Conservation (phyloP, 1,284 basidiomycete genomes). For the Sporisorium sorghi region DNA sequence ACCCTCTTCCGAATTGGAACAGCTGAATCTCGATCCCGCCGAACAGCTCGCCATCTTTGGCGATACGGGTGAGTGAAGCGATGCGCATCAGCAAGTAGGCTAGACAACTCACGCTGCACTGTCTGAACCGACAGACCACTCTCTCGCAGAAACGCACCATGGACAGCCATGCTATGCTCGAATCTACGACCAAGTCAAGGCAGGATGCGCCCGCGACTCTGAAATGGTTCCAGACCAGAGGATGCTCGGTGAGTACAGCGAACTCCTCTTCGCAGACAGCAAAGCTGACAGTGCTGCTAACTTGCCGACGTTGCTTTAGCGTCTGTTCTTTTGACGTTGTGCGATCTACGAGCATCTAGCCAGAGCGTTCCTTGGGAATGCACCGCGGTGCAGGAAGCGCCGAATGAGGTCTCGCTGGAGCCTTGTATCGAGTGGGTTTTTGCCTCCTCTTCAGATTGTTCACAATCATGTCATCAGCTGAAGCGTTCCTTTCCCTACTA, state of each 20-base stretch:
- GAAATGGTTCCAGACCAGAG: slow-evolving; percentile 25
- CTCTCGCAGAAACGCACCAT: neutral
- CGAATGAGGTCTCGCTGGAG: neutral
- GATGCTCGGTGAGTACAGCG: slow-evolving; percentile 25
- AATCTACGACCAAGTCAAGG: slow-evolving; percentile 33
- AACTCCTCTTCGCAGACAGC: neutral
- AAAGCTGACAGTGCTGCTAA: neutral
- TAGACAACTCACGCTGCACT: neutral
- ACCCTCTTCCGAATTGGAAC: neutral
- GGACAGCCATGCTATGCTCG: slow-evolving; percentile 22
- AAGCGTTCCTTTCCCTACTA: neutral
- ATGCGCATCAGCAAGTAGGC: neutral
- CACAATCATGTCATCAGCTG: neutral
- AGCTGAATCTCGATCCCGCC: slow-evolving; percentile 2
- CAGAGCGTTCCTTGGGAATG: slow-evolving; percentile 40
- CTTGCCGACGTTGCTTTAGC: neutral
- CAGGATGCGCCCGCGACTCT: slow-evolving; percentile 11
- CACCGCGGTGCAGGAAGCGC: neutral
- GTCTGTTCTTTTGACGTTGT: slow-evolving; percentile 33
- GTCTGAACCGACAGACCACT: neutral
- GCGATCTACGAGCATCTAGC: slow-evolving; percentile 30
- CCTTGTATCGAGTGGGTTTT: slow-evolving; percentile 30
- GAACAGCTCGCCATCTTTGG: slow-evolving; percentile 18
- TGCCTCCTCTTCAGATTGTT: neutral
- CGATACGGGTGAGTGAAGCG: slow-evolving; percentile 8